Percentiles rank a stretch among this genome's conserved stretches.
Conservation (phyloP, 805 yeast species). For the Candida khao-thaluensis region DNA sequence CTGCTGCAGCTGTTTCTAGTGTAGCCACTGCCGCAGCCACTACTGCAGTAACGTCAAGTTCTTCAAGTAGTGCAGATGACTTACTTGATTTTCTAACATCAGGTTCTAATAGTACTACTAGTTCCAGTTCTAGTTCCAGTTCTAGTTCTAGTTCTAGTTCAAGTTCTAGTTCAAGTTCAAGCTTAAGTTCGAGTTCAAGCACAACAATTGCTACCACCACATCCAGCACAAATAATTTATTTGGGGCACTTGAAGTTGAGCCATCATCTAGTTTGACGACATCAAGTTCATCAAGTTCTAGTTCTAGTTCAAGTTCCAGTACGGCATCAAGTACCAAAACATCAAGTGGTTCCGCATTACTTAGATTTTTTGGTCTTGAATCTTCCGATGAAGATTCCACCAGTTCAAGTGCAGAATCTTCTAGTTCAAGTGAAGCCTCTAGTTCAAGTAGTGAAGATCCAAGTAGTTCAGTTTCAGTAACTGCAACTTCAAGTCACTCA, state of each 20-base stretch:
- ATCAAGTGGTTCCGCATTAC: slow-evolving; percentile 7
- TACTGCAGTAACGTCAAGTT: slow-evolving; percentile 2
- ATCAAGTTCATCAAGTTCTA: slow-evolving; percentile 12
- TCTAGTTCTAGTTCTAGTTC: slow-evolving; percentile 13
- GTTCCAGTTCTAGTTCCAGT: slow-evolving; percentile 16
- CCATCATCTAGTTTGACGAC: too few species aligned
- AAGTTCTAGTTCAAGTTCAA: slow-evolving; percentile 8
- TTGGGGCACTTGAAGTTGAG: too few species aligned
- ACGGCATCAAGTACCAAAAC: slow-evolving; percentile 10
- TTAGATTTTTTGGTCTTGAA: slow-evolving; percentile 6
- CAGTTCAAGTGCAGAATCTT: slow-evolving; percentile 10
- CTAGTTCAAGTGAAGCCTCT: slow-evolving; percentile 5
- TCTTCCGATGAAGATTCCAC: slow-evolving; percentile 10
- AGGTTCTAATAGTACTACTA: slow-evolving; percentile 14
- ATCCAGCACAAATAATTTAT: slow-evolving; percentile 4
- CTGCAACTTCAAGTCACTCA: slow-evolving; percentile 8
- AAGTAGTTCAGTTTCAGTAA: slow-evolving; percentile 12
- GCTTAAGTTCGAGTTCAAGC: slow-evolving; percentile 7
- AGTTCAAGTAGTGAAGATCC: background rate
- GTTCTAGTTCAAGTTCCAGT: slow-evolving; percentile 16
- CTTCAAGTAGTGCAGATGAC: background rate
- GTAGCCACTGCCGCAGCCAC: background rate
- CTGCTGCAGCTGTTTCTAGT: slow-evolving; percentile 6
- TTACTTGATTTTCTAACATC: slow-evolving; percentile 6
- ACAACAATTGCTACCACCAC: slow-evolving; percentile 9